These are phyloP conservation scores for Spiromastix sp. DNA, from an alignment of 2,329 filamentous ascomycete species.

Conservation along the genomic window DNA sequence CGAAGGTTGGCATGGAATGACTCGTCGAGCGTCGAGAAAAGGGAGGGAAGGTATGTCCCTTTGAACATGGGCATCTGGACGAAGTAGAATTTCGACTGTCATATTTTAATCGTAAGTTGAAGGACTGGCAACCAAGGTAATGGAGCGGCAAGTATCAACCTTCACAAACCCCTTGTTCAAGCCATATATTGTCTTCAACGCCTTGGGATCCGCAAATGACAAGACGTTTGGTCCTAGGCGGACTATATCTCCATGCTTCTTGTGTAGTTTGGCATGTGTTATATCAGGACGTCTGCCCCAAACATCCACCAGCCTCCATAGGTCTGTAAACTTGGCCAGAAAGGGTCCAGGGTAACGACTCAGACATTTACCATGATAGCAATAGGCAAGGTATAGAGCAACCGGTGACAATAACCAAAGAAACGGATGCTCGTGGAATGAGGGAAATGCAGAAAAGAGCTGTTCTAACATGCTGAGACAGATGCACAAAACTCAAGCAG, in stretches of 20 bases:
- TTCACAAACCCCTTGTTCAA: constrained; percentile 73
- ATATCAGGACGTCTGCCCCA: constrained; percentile 53
- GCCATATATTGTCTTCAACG: constrained; percentile 70
- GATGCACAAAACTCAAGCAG: no score
- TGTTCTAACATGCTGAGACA: no score
- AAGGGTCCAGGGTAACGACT: constrained; percentile 56
- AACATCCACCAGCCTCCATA: constrained; percentile 66
- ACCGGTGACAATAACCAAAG: no score
- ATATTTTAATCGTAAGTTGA: background rate
- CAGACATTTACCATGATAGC: constrained; percentile 1
- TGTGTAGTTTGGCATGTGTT: constrained; percentile 59
- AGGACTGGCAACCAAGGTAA: background rate
- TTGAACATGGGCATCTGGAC: constrained; percentile 65
- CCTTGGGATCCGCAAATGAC: constrained; percentile 63
- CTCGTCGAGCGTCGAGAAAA: constrained; percentile 63
- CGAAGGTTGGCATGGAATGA: constrained; percentile 65
- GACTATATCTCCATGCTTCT: constrained; percentile 62
- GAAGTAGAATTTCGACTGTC: constrained; percentile 66
- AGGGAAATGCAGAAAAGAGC: no score
- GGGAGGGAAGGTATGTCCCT: constrained; percentile 56
- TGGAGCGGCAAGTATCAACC: constrained; percentile 33
- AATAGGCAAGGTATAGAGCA: no score
- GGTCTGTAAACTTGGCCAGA: constrained; percentile 57
- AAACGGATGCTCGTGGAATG: no score
- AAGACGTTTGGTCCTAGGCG: constrained; percentile 63